A percentile compares a stretch with the other conserved stretches of the same genome.
Evolutionary conservation across 148 eudicot species (phyloP).

Genomic region (Heliamphora exappendiculata): DNA sequence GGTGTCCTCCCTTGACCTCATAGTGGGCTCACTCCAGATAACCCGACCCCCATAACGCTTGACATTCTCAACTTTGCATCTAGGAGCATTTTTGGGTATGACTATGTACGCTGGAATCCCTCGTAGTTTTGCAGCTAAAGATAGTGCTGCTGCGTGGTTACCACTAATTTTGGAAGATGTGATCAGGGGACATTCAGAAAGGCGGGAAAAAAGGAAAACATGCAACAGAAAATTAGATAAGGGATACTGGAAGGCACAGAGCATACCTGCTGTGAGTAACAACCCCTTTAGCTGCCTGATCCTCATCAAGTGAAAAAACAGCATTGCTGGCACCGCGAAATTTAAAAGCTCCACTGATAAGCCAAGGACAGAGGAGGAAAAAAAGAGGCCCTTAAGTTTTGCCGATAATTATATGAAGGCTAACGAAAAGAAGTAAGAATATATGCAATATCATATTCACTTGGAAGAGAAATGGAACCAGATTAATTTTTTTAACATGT

Average conservation of each 20-base stretch:
- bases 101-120: constrained; percentile 88
- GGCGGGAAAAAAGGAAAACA: too few relatives aligned
- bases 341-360: constrained; percentile 85
- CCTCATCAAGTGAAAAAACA: constrained; percentile 63
- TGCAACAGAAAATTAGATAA: background rate
- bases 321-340: constrained; percentile 97
- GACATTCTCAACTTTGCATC: constrained; percentile 92
- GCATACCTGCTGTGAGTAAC: constrained; percentile 93
- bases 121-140: constrained; percentile 85
- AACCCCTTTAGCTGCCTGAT: constrained; percentile 83
- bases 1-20: constrained; percentile 66
- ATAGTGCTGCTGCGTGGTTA: constrained; percentile 89
- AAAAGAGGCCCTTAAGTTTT: background rate
- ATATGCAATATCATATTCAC: background rate
- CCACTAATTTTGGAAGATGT: constrained; percentile 46
- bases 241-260: constrained; percentile 1
- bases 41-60: constrained; percentile 81
- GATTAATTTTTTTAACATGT: background rate
- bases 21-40: constrained; percentile 74
- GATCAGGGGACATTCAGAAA: constrained; percentile 9
- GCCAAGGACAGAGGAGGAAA: background rate
- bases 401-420: background rate
- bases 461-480: background rate
- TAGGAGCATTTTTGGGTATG: constrained; percentile 86
- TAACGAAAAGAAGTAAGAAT: background rate